These are phyloP conservation scores for Leishmania mexicana DNA, from an alignment of 208 protist genomes.

Conservation along the genomic window DNA sequence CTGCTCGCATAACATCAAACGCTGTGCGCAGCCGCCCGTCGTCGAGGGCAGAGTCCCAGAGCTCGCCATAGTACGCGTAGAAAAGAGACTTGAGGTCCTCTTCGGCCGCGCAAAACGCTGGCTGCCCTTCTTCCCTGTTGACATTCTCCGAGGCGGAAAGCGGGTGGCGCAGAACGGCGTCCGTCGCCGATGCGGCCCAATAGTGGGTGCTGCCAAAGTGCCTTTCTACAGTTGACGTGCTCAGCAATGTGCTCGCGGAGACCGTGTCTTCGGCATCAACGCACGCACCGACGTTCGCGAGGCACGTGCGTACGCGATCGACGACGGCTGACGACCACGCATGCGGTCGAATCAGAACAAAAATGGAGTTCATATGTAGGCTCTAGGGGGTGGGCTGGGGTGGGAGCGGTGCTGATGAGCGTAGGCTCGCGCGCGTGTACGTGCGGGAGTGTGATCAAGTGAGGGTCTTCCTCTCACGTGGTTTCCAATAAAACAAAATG, in stretches of 20 bases:
- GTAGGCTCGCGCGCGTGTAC: background rate
- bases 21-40: constrained; percentile 64
- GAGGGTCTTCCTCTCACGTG: background rate
- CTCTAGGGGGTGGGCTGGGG: background rate
- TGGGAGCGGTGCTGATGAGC: background rate
- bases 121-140: background rate
- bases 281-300: constrained; percentile 28
- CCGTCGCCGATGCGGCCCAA: constrained; percentile 44
- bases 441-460: background rate
- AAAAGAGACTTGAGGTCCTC: constrained; percentile 54
- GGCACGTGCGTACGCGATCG: background rate
- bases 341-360: constrained; percentile 14
- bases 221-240: constrained; percentile 48
- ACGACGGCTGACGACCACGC: constrained; percentile 6
- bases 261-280: constrained; percentile 56
- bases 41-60: constrained; percentile 68
- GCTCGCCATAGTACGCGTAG: constrained; percentile 53
- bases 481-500: background rate
- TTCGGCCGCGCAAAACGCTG: constrained; percentile 15
- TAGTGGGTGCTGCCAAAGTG: constrained; percentile 60
- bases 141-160: background rate
- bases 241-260: constrained; percentile 36
- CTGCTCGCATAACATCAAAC: constrained; percentile 45
- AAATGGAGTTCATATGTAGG: constrained; percentile 6
- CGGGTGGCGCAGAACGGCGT: constrained; percentile 26